These are phyloP conservation scores for Evansstolkia leycettana DNA, from an alignment of 495 filamentous ascomycete species.

Conservation along the genomic window DNA sequence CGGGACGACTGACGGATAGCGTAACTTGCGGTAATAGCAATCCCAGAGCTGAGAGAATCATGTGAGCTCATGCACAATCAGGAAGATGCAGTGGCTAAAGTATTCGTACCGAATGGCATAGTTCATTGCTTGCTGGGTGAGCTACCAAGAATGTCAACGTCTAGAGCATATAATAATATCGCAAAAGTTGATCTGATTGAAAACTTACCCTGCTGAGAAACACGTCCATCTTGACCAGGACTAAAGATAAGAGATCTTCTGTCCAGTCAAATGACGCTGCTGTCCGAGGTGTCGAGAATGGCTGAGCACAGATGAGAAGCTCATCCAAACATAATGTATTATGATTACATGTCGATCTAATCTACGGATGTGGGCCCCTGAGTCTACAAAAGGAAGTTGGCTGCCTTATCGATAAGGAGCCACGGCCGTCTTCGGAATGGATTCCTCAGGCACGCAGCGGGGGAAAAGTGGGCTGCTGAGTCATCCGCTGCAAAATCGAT, in stretches of 20 bases:
- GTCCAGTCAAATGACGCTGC: no score
- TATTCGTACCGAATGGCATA: conserved; percentile 59
- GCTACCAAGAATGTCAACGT: conserved; percentile 24
- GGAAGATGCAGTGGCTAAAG: neutral
- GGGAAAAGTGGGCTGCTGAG: conserved; percentile 21
- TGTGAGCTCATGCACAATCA: conserved; percentile 3
- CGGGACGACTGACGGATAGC: conserved; percentile 72
- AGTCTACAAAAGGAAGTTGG: conserved; percentile 3
- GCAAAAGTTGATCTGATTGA: neutral
- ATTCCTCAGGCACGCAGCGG: no score
- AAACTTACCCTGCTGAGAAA: conserved; percentile 52
- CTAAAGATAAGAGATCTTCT: no score
- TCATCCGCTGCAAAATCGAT: conserved; percentile 26
- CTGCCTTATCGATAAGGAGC: conserved; percentile 31
- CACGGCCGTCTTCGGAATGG: no score
- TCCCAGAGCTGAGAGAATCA: conserved; percentile 51
- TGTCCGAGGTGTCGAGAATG: no score
- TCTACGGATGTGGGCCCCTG: conserved; percentile 3
- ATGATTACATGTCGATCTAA: no score
- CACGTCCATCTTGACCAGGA: conserved; percentile 62
- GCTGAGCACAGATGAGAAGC: no score
- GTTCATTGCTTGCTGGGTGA: conserved; percentile 79
- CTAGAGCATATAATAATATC: neutral
- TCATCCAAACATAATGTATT: no score
- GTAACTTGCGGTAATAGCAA: conserved; percentile 77